phyloP scores from a whole-genome alignment of 495 filamentous ascomycete species.

The Penicillium soppii region DNA sequence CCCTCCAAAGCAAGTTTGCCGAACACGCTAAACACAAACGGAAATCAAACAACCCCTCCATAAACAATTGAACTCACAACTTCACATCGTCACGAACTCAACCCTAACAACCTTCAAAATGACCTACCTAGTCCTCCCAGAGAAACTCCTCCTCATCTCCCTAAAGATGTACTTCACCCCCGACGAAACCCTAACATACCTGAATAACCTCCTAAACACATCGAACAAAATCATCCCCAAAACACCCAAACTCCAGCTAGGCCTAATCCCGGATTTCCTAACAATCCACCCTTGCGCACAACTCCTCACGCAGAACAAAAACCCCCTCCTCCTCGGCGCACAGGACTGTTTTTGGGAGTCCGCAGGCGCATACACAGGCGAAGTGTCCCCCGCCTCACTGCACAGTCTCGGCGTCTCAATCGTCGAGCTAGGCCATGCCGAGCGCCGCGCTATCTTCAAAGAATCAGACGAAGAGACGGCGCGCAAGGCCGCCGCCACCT shows the following conservation, averaged over 20 bases:
- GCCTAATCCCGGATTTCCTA: slow-evolving; percentile 78
- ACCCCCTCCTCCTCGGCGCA: slow-evolving; percentile 62
- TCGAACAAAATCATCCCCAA: slow-evolving; percentile 36
- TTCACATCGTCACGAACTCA: slow-evolving; percentile 14
- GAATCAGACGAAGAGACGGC: slow-evolving; percentile 66
- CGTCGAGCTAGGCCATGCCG: slow-evolving; percentile 79
- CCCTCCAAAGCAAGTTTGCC: too few relatives aligned
- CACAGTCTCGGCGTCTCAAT: slow-evolving; percentile 63
- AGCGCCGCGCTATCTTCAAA: slow-evolving; percentile 64
- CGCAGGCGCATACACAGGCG: slow-evolving; percentile 71
- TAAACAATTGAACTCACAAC: background rate
- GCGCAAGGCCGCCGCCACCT: slow-evolving; percentile 65
- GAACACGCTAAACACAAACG: too few relatives aligned
- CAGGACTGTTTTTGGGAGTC: slow-evolving; percentile 69
- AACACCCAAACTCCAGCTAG: slow-evolving; percentile 76
- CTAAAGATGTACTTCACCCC: slow-evolving; percentile 85
- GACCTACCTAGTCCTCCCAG: slow-evolving; percentile 50
- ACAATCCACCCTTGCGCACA: slow-evolving; percentile 57
- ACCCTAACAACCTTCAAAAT: slow-evolving; percentile 13
- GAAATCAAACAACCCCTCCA: slow-evolving; percentile 2
- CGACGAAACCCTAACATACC: slow-evolving; percentile 60
- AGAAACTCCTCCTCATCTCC: slow-evolving; percentile 72
- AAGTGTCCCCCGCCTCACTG: slow-evolving; percentile 67
- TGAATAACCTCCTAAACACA: slow-evolving; percentile 53
- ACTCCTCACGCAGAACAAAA: slow-evolving; percentile 45